These are phyloP conservation scores for Quercus tomentella DNA, from an alignment of 331 rosid species.

Conservation along the genomic window DNA sequence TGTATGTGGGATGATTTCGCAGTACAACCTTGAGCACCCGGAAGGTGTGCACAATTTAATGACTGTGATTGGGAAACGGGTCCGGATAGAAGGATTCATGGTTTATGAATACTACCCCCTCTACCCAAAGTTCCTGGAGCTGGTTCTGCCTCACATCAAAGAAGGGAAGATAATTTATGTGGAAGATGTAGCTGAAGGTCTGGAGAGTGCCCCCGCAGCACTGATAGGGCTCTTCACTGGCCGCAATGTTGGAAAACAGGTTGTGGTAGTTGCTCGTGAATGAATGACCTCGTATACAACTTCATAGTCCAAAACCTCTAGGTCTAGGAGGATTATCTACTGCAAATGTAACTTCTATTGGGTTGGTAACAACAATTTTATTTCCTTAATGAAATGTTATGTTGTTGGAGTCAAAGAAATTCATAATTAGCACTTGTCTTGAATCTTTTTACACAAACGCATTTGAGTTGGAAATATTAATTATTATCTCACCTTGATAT, in stretches of 20 bases:
- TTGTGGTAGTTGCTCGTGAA: neutral
- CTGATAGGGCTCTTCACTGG: constrained; percentile 6
- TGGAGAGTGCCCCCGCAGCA: constrained; percentile 1
- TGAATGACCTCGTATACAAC: neutral
- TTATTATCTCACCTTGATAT: too few species aligned
- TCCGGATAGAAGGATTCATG: neutral
- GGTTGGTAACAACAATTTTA: too few species aligned
- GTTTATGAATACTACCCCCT: neutral
- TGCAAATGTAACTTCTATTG: too few species aligned
- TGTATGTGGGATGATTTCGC: constrained; percentile 16
- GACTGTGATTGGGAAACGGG: neutral
- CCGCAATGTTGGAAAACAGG: constrained; percentile 12
- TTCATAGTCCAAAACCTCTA: too few species aligned
- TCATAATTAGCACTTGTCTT: too few species aligned
- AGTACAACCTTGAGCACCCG: neutral
- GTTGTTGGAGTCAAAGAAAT: too few species aligned
- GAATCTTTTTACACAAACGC: too few species aligned
- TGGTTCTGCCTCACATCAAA: neutral
- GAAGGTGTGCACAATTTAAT: constrained; percentile 10
- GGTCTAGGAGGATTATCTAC: too few species aligned
- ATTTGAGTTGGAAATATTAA: too few species aligned
- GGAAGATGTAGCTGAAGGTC: constrained; percentile 7
- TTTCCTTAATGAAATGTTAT: too few species aligned
- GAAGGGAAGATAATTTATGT: neutral
- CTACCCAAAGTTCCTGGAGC: too few species aligned